Evolutionary conservation across 345 rosid species (phyloP).

Genomic region (Gossypium rotundifolium): DNA sequence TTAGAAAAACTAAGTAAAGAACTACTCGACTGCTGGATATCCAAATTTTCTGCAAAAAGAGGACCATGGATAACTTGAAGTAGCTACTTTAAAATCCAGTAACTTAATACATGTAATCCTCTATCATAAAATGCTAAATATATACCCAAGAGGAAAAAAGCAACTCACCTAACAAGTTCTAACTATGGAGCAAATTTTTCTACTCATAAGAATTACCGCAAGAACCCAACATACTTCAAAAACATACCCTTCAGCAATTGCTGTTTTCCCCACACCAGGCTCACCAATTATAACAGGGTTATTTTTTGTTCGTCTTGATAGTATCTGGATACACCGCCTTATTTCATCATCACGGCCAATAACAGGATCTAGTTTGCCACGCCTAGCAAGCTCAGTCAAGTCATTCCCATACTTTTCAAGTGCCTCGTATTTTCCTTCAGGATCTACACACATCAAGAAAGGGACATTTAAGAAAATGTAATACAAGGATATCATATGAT

Average conservation of each 20-base stretch:
- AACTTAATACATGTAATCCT: background rate
- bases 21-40: background rate
- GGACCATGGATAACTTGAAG: background rate
- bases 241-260: conserved; percentile 45
- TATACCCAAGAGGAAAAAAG: background rate
- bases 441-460: conserved; percentile 42
- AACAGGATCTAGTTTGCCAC: conserved; percentile 94
- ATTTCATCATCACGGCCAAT: conserved; percentile 91
- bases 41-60: background rate
- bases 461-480: background rate
- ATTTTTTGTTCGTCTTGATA: conserved; percentile 90
- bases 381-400: conserved; percentile 80
- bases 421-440: conserved; percentile 78
- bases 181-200: background rate
- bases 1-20: background rate
- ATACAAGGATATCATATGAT: background rate
- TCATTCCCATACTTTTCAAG: conserved; percentile 88
- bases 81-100: background rate
- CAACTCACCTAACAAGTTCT: background rate
- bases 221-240: background rate
- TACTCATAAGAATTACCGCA: background rate
- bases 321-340: conserved; percentile 74
- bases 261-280: background rate
- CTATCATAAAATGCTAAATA: background rate
- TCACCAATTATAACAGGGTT: conserved; percentile 83